These are phyloP conservation scores for Claviceps africana DNA, from an alignment of 2,329 filamentous ascomycete genomes.

Conservation along the genomic window DNA sequence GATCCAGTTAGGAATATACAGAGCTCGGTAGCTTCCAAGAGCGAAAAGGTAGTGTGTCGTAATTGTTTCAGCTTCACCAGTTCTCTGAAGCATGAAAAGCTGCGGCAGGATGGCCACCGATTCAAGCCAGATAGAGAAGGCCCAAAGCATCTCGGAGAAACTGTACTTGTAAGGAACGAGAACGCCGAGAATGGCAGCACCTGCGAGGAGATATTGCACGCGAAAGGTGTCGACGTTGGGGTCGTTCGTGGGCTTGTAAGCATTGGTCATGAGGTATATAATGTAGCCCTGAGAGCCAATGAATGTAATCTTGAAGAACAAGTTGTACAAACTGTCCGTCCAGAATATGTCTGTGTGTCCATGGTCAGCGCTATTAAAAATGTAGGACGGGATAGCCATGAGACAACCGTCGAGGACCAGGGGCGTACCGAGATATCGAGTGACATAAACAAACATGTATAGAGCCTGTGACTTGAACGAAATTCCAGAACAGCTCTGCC, in stretches of 20 bases:
- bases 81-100: slow-evolving; percentile 95
- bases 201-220: slow-evolving; percentile 82
- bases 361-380: not conserved
- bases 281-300: slow-evolving; percentile 83
- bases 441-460: slow-evolving; percentile 87
- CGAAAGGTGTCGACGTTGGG: slow-evolving; percentile 96
- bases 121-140: slow-evolving; percentile 97
- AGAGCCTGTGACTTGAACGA: slow-evolving; percentile 98
- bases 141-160: slow-evolving; percentile 78
- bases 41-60: slow-evolving; percentile 97
- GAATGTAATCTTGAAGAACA: slow-evolving; percentile 91
- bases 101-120: slow-evolving; percentile 92
- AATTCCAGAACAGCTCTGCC: slow-evolving; percentile 86
- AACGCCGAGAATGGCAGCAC: slow-evolving; percentile 63
- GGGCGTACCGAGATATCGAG: slow-evolving; percentile 69
- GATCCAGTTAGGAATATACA: slow-evolving; percentile 99
- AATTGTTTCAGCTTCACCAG: slow-evolving; percentile 97
- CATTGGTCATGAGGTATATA: slow-evolving; percentile 93
- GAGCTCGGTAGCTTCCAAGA: slow-evolving; percentile 73
- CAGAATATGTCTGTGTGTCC: slow-evolving; percentile 61
- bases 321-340: slow-evolving; percentile 76
- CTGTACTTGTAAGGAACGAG: slow-evolving; percentile 79
- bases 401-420: not conserved
- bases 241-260: slow-evolving; percentile 95
- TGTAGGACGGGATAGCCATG: not conserved